Base-by-base conservation (phyloP, 2,329 filamentous ascomycete genomes). In the Chaetomiaceae sp. region DNA sequence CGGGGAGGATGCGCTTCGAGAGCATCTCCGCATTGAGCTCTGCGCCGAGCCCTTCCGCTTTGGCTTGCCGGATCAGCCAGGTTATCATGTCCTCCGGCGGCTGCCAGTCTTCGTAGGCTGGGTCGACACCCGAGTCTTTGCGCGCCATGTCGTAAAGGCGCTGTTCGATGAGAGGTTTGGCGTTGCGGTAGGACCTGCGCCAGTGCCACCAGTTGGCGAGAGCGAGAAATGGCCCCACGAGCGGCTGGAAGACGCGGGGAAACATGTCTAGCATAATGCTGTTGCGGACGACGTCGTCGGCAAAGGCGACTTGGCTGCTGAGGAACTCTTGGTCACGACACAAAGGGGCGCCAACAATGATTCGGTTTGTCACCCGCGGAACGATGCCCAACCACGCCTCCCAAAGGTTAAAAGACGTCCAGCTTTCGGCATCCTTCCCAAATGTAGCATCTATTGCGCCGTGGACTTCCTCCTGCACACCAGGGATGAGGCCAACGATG, bases 61-160 rank as follows among this genome's bases (percentile, higher is more conserved):
- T 65, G 14, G 80, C 79, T 21, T 75, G 71, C 14, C 75, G 72
- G 51, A 83, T 79, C 41, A 72, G 69, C 81, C 80, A 84, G 5
- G 75, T 80, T 25, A 83, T 66, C 59, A 77, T 80, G 65, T 82
- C 79, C 43, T 82, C 78, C 0, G 78, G 76, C 6, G 75, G 71
- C 3, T 66, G 59, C 67, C 71, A 75, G 25, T 65, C 56, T 21
- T 73, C 69, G 50, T 70, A 71, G 2, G 65, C 68, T 1, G 72
- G 64, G 25, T 78, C 72, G 0, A 66, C 67, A 6, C 61, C 61
- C 6, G 52, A 49, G 2, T 69, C 68, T 47, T 74, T 73, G 47
- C 67, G 71, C 23, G 63, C 60, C 62, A 81, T 73, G 45, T 76
- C 69, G 10, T 68, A 61, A 8, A 82, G 66, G 1, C 80, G 75